phyloP scores from a whole-genome alignment of 148 eudicot genomes.

The Persicaria maculosa region DNA sequence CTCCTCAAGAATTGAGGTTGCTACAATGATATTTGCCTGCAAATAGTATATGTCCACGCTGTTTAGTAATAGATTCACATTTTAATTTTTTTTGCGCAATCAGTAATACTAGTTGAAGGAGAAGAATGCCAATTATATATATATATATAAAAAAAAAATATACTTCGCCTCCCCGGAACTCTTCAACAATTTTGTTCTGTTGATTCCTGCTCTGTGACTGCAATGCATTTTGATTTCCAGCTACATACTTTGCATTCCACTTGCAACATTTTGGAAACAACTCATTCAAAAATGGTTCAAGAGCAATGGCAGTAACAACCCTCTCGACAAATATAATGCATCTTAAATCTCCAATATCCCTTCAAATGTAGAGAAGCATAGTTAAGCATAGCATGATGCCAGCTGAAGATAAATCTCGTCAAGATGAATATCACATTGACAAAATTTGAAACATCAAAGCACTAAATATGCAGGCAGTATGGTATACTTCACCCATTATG shows the following conservation, averaged over 20 bases:
- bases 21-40: slow-evolving; percentile 81
- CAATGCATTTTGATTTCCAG: slow-evolving; percentile 49
- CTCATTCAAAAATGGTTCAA: slow-evolving; percentile 42
- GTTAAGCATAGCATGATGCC: background rate
- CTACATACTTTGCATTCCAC: slow-evolving; percentile 70
- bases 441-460: background rate
- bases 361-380: slow-evolving; percentile 14
- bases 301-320: slow-evolving; percentile 69
- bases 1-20: slow-evolving; percentile 88
- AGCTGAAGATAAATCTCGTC: background rate
- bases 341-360: slow-evolving; percentile 56
- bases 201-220: slow-evolving; percentile 63
- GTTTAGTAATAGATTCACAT: background rate
- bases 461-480: background rate
- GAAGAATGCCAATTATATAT: background rate
- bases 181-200: slow-evolving; percentile 70
- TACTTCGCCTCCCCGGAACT: slow-evolving; percentile 64
- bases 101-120: background rate
- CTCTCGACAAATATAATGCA: slow-evolving; percentile 87
- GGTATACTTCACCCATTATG: background rate
- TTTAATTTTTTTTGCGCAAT: background rate
- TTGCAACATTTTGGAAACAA: slow-evolving; percentile 42
- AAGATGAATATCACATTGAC: background rate
- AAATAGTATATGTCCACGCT: background rate
- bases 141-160: slow-evolving; percentile 3